These are phyloP conservation scores for Sporothrix globosa DNA, from an alignment of 2,329 filamentous ascomycete genomes.

Conservation along the genomic window DNA sequence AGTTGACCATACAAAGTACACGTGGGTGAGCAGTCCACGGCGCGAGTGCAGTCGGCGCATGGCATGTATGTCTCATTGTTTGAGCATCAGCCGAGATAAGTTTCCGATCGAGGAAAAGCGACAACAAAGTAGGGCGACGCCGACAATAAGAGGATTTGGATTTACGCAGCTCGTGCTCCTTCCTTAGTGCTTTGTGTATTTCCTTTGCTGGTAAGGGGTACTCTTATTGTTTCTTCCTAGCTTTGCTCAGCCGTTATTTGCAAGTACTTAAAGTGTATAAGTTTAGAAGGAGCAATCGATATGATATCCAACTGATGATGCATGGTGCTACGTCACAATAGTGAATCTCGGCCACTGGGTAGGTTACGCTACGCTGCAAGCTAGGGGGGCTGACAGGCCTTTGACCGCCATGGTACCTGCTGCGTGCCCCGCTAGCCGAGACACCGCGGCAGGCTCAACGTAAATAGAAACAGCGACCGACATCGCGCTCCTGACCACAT, in stretches of 20 bases:
- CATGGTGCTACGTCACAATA: constrained; percentile 7
- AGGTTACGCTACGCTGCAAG: neutral
- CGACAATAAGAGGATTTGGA: neutral
- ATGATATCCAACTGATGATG: neutral
- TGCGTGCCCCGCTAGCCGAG: constrained; percentile 31
- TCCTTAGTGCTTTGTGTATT: neutral
- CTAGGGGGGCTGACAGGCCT: constrained; percentile 4
- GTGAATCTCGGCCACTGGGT: neutral
- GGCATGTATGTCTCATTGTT: neutral
- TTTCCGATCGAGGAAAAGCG: neutral
- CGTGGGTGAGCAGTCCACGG: constrained; percentile 10
- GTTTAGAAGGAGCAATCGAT: neutral
- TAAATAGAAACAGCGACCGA: constrained; percentile 30
- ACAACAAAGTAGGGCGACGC: neutral
- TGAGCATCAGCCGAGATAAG: neutral
- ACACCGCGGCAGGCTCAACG: constrained; percentile 8
- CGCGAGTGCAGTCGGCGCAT: neutral
- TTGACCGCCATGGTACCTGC: constrained; percentile 21
- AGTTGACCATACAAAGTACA: neutral
- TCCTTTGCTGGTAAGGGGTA: neutral
- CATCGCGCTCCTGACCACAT: constrained; percentile 31
- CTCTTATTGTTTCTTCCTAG: neutral
- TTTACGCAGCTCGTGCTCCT: neutral
- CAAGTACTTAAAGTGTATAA: neutral
- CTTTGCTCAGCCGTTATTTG: neutral